Conservation (phyloP, 805 yeast genomes). For the Zygosaccharomyces siamensis region DNA sequence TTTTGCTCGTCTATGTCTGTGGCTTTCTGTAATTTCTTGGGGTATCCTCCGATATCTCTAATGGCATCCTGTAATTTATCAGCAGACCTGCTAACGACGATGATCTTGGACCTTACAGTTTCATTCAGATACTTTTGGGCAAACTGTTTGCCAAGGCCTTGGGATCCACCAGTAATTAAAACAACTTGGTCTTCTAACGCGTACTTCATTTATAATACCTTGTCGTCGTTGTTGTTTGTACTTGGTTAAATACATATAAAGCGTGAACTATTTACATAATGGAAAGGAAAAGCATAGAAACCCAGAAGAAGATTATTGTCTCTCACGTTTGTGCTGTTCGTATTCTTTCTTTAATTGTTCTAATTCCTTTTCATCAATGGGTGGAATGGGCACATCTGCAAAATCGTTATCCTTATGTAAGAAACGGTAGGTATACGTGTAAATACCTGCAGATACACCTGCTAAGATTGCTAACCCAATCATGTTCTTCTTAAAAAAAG, state of each 20-base stretch:
- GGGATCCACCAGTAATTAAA: conserved; percentile 89
- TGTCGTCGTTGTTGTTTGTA: not conserved
- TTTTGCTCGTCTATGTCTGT: conserved; percentile 12
- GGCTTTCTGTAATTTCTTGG: not conserved
- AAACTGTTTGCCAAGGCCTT: conserved; percentile 82
- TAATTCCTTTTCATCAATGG: conserved; percentile 74
- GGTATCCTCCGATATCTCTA: conserved; percentile 34
- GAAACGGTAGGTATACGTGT: conserved; percentile 56
- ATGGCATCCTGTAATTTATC: conserved; percentile 51
- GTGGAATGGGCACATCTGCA: conserved; percentile 90
- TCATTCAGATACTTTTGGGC: conserved; percentile 50
- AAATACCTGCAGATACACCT: conserved; percentile 67
- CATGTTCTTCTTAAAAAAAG: conserved; percentile 76
- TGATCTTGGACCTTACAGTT: conserved; percentile 54
- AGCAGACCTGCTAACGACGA: conserved; percentile 74
- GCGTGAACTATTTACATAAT: conserved; percentile 2
- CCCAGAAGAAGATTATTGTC: not conserved
- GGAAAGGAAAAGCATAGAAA: not conserved
- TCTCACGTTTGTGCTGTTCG: conserved; percentile 39
- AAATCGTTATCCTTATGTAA: conserved; percentile 71
- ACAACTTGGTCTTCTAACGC: conserved; percentile 48
- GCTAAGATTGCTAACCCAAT: conserved; percentile 53
- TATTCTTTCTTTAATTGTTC: conserved; percentile 68
- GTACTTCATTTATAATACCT: conserved; percentile 15
- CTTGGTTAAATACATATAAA: conserved; percentile 1